Evolutionary conservation across 1,284 basidiomycete genomes (phyloP), one percentile per base, ranked within the genome.

Genomic region (Ganoderma leucocontextum): DNA sequence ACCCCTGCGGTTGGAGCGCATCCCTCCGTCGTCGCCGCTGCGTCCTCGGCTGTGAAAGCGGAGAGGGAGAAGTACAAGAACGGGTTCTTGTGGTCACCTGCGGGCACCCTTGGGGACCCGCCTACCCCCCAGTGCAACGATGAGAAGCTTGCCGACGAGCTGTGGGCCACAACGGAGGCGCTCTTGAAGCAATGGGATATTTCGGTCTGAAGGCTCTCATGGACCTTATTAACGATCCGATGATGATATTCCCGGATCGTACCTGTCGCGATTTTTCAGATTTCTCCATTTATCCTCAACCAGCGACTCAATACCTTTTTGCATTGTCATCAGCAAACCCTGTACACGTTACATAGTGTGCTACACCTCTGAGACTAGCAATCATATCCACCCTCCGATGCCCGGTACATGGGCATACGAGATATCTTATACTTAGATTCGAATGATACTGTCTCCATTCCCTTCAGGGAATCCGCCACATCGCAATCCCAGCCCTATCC

Each of bases 381-480:
- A 13, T n/a, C n/a, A n/a, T 33, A 33, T 29, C 29, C 17, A 22
- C 13, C 33, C 47, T 49, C 47, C 47, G 22, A 25, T 49, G 25
- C 33, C 35, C 38, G 55, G 55, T 9, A 36, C 36, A 57, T n/a
- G 33, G 6, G 38, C 29, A 25, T 29, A 25, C 38, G 12, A 59
- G n/a, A 60, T 25, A 38, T 35, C n/a, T 7, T 36, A 35, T n/a
- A 33, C 29, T 15, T n/a, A 36, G 4, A 13, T 41, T 10, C n/a
- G 12, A 60, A 38, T 12, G 5, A 8, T 13, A 5, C 5, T 2
- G 15, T 25, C 12, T 29, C 58, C 10, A 5, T 8, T 1, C 8
- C 12, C 13, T 42, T 72, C 60, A 89, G 15, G 86, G 86, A 64
- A 91, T 89, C 58, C 88, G 79, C 86, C 88, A 89, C 83, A 91